These are phyloP conservation scores for Diaporthe destruens DNA, from an alignment of 2,329 filamentous ascomycete genomes.

Conservation along the genomic window DNA sequence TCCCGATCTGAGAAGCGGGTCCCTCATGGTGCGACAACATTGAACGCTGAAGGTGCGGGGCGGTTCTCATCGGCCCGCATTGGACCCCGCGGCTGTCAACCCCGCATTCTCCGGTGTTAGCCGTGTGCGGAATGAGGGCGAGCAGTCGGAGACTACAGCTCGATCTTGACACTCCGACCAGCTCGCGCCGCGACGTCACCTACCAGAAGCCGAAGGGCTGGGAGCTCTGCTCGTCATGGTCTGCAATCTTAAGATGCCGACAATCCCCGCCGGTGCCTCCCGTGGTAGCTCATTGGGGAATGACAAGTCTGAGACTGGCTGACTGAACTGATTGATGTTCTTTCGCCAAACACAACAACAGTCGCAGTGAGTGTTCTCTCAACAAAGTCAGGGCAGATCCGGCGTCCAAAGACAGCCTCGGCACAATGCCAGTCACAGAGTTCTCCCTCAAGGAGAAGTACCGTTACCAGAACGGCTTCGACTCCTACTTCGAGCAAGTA, in stretches of 20 bases:
- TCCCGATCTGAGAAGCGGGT: constrained; percentile 13
- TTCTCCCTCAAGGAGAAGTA: constrained; percentile 70
- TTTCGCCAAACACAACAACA: background rate
- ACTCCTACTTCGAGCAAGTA: constrained; percentile 79
- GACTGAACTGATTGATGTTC: background rate
- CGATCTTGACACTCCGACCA: constrained; percentile 22
- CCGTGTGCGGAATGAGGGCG: constrained; percentile 37
- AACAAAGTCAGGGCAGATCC: background rate
- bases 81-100: constrained; percentile 34
- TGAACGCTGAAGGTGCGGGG: constrained; percentile 27
- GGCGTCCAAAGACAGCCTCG: background rate
- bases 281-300: background rate
- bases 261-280: constrained; percentile 1
- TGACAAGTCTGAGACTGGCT: background rate
- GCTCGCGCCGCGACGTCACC: constrained; percentile 32
- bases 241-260: constrained; percentile 24
- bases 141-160: constrained; percentile 7
- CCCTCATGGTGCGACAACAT: background rate
- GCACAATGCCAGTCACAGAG: constrained; percentile 62
- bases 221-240: background rate
- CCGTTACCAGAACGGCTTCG: constrained; percentile 83
- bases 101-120: constrained; percentile 42
- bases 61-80: constrained; percentile 36
- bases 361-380: too few species aligned
- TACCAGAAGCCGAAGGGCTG: constrained; percentile 12